Conservation (phyloP, 352 stramenopile genomes). For the Aphanomyces stellatus region DNA sequence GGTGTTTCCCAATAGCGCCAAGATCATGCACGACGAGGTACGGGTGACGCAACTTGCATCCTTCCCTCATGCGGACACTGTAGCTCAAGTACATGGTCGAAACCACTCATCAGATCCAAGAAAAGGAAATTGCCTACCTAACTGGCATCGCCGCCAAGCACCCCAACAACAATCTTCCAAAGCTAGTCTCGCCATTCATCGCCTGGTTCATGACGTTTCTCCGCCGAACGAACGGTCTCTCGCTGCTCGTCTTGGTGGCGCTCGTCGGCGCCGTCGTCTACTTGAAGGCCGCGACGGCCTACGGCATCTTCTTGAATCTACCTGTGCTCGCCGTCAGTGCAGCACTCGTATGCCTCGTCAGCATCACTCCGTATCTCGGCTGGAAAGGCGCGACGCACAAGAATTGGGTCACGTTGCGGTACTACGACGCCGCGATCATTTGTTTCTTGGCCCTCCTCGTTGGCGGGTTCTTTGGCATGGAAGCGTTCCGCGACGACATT, state of each 20-base stretch:
- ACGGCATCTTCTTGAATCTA: neutral
- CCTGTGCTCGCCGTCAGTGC: neutral
- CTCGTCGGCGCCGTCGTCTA: conserved; percentile 15
- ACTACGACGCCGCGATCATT: neutral
- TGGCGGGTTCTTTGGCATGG: neutral
- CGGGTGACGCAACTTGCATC: conserved; percentile 10
- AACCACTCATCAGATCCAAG: conserved; percentile 35
- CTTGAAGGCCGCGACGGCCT: neutral
- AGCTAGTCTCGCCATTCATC: conserved; percentile 21
- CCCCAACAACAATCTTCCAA: conserved; percentile 14
- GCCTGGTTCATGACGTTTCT: conserved; percentile 24
- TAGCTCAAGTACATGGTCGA: conserved; percentile 43
- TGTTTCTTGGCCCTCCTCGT: neutral
- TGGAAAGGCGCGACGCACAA: neutral
- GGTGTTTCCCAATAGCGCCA: conserved; percentile 34
- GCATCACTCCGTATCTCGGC: conserved; percentile 11
- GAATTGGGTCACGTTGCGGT: neutral
- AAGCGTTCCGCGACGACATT: neutral
- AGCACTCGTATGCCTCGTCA: neutral
- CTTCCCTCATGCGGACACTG: neutral
- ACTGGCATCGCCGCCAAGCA: conserved; percentile 31
- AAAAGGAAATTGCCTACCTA: conserved; percentile 45
- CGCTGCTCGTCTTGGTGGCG: conserved; percentile 20
- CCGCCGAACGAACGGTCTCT: conserved; percentile 24
- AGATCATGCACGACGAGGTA: conserved; percentile 37